Base-by-base conservation (phyloP, 441 rosid species). In the Gossypium lobatum region DNA sequence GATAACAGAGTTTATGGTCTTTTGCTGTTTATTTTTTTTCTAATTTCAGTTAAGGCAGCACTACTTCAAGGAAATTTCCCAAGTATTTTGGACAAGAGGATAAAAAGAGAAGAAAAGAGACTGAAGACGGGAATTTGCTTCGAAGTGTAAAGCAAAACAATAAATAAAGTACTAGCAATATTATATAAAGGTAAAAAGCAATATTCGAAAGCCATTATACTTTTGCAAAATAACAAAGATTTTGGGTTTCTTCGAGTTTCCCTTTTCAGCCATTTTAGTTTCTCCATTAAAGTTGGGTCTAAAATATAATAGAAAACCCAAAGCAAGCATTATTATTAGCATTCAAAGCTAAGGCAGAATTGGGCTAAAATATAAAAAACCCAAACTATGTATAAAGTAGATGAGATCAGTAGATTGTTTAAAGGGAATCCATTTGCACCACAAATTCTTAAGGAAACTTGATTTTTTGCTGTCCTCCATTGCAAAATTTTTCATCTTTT, bases 1-100 rank as follows among this genome's bases (percentile, higher is more conserved):
- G 70, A 54, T 18, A 10, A 14, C 10, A 16, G 4, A 20, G 20
- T 37, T 31, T 16, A 20, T 42, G 52, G 31, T 20, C 48, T 42
- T 42, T 42, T 42, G 48, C 48, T 42, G 48, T 42, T 42, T 42
- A 0, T 10, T 42, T 45, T 26, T 39, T 21, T 55, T 5, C 9
- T 17, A 6, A 6, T 17, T 17, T 55, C 11, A 8, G 13, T 1
- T 11, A 14, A 21, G 48, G 46, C 16, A 48, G 48, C 48, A 42
- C 54, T 48, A 10, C 48, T 42, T 48, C 16, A 48, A 34, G 62
- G n/a, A 48, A 1, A 10, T 17, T 17, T 13, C n/a, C 23, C 26
- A 16, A 17, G 16, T 6, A 4, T 17, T 70, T 73, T 20, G 75
- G 63, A 70, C 71, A 73, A 53, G 64, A 25, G 61, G 77, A 34